Conservation (phyloP, 257 asterid genomes). For the Salvia splendens region DNA sequence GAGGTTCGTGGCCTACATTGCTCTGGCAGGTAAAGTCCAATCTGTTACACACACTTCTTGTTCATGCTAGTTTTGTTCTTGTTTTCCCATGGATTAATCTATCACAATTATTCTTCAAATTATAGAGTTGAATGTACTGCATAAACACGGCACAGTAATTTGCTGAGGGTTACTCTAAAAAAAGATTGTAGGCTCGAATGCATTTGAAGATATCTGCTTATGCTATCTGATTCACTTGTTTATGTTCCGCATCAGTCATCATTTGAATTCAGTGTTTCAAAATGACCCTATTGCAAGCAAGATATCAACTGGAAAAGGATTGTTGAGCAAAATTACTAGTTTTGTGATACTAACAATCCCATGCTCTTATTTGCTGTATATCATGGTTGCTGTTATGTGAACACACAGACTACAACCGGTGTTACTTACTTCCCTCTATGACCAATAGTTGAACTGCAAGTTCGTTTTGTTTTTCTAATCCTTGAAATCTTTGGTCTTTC, state of each 20-base stretch:
- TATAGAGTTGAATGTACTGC: slow-evolving; percentile 4
- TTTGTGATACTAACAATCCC: too few species aligned
- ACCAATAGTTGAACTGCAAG: too few species aligned
- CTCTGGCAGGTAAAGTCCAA: slow-evolving; percentile 69
- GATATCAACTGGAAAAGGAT: too few species aligned
- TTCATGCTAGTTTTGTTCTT: not conserved
- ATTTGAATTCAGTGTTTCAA: not conserved
- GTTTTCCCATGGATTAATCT: not conserved
- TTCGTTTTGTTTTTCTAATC: slow-evolving; percentile 12
- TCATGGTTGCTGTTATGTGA: too few species aligned
- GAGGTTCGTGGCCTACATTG: slow-evolving; percentile 78
- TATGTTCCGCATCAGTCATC: not conserved
- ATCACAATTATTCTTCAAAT: not conserved
- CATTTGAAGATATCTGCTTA: not conserved
- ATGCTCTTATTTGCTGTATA: not conserved
- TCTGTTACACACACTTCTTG: slow-evolving; percentile 9
- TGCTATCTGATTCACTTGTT: not conserved
- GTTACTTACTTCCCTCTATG: too few species aligned
- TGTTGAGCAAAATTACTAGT: too few species aligned
- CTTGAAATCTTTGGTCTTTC: slow-evolving; percentile 33
- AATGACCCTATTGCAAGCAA: too few species aligned
- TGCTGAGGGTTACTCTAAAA: not conserved
- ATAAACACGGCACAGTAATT: slow-evolving; percentile 1
- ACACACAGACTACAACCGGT: too few species aligned
- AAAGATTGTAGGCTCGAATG: not conserved